Evolutionary conservation across 805 yeast genomes (phyloP).

Genomic region (Pichia scutulata): DNA sequence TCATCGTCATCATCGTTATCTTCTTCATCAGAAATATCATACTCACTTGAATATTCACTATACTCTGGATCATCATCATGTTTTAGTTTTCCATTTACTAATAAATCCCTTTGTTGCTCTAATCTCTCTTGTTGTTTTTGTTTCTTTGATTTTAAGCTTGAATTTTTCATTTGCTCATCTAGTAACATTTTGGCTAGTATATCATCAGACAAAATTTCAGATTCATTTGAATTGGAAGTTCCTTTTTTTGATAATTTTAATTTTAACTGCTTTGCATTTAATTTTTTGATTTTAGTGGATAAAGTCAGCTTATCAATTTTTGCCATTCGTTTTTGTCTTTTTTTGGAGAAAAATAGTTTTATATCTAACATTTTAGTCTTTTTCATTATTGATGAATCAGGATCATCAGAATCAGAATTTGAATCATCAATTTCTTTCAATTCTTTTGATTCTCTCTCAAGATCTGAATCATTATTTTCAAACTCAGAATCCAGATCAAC

Average conservation of each 20-base stretch:
- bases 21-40: conserved; percentile 17
- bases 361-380: conserved; percentile 9
- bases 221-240: neutral
- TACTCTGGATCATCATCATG: conserved; percentile 26
- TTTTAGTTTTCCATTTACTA: conserved; percentile 12
- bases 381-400: neutral
- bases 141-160: conserved; percentile 3
- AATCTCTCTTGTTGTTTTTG: conserved; percentile 12
- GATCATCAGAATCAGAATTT: neutral
- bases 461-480: neutral
- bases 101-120: conserved; percentile 10
- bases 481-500: conserved; percentile 4
- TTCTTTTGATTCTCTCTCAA: neutral
- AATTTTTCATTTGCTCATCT: conserved; percentile 12
- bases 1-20: conserved; percentile 18
- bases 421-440: neutral
- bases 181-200: conserved; percentile 10
- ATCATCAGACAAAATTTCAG: conserved; percentile 6
- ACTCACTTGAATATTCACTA: conserved; percentile 24
- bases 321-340: conserved; percentile 3
- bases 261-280: conserved; percentile 8
- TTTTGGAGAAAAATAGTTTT: conserved; percentile 7
- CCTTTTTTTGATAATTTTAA: neutral
- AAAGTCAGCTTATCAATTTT: conserved; percentile 3
- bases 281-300: conserved; percentile 8